phyloP scores from a whole-genome alignment of 1,139 yeast species.

The Blastobotrys arbuscula region DNA sequence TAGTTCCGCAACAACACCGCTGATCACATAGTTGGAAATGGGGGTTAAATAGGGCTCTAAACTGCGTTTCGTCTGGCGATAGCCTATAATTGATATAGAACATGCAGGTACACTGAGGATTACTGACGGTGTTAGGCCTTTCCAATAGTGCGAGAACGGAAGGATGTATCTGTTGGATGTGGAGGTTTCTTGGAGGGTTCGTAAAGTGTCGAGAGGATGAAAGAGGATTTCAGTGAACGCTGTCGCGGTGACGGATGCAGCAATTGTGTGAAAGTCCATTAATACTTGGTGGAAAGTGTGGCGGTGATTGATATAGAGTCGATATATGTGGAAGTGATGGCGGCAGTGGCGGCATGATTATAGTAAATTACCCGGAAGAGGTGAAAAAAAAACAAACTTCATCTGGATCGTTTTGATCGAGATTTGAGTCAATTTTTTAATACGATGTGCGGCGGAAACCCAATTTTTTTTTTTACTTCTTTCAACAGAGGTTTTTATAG shows the following conservation, averaged over 20 bases:
- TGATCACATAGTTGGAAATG: constrained; percentile 30
- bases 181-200: constrained; percentile 39
- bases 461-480: too few species aligned
- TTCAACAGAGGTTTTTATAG: too few species aligned
- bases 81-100: constrained; percentile 35
- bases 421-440: too few species aligned
- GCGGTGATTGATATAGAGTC: not conserved
- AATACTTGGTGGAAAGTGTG: not conserved
- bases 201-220: constrained; percentile 33
- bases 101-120: constrained; percentile 36
- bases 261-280: not conserved
- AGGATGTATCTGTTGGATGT: constrained; percentile 33
- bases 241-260: not conserved
- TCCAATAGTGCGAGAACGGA: constrained; percentile 35
- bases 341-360: too few species aligned
- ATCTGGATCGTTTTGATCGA: too few species aligned
- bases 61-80: constrained; percentile 33
- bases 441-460: too few species aligned
- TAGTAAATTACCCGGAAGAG: too few species aligned
- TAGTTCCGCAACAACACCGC: constrained; percentile 36
- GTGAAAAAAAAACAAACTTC: not conserved
- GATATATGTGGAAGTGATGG: too few species aligned
- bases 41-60: constrained; percentile 29
- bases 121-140: constrained; percentile 35
- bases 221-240: not conserved